Evolutionary conservation across 169 alveolate species (phyloP), one percentile per base, ranked within the genome.

Genomic region (Perkinsus marinus): DNA sequence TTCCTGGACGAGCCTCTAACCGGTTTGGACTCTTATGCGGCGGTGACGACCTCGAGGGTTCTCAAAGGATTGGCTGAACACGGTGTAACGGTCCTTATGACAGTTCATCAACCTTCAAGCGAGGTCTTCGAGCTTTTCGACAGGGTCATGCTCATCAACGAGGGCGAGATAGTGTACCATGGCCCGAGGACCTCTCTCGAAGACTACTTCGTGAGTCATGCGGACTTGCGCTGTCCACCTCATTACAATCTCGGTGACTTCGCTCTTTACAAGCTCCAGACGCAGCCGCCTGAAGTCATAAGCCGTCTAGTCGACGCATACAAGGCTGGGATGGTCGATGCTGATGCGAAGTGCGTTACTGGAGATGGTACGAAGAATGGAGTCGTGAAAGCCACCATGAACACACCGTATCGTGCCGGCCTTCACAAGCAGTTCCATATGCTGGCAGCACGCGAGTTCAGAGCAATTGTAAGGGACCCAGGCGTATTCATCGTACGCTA

Each of bases 1-100:
- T 92, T 97, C 93, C 93, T 98, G 57, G 99, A 97, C 94, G 98
- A 97, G 92, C 98, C 98, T 5, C 96, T 98, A 0, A 95, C 97
- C 13, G 99, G 99, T 38, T 94, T 97, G 41, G 99, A 97, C 93
- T 92, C 97, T 57, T 96, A 93, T 92, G 94, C 97, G 79, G 97
- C 98, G 0, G 93, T 94, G 43, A 13, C 26, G 79, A 57, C 79
- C 34, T 57, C 79, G 79, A 57, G 79, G 79, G 34, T 57, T 26
- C 79, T 57, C 22, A 57, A 57, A 57, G 79, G 79, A 2, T 57
- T 57, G 79, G 79, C 79, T 26, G 5, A 57, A 30, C 93, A 93
- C 79, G 94, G 96, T 39, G 93, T 97, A 17, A 94, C 94, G 39
- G 90, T 95, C 41, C 94, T 97, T 13, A 90, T 94, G 91, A 95